Conservation (phyloP, 805 yeast genomes). For the Barnettozyma vustinii region DNA sequence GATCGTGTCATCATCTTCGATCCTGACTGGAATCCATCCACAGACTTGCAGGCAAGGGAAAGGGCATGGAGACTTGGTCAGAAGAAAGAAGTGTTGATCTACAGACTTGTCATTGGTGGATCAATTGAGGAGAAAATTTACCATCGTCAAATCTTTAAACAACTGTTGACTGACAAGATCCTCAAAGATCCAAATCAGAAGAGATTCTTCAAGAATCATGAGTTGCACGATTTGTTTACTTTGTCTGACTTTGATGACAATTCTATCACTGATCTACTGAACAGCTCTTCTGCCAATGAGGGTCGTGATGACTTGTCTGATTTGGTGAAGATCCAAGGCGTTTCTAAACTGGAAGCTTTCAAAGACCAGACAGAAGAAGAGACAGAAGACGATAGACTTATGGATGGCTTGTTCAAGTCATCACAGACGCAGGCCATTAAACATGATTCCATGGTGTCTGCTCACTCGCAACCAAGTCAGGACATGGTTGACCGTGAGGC, state of each 20-base stretch:
- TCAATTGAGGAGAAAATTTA: slow-evolving; percentile 95
- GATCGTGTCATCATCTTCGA: slow-evolving; percentile 90
- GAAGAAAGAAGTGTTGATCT: slow-evolving; percentile 84
- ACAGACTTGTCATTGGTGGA: slow-evolving; percentile 89
- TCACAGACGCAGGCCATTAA: slow-evolving; percentile 71
- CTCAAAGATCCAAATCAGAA: slow-evolving; percentile 93
- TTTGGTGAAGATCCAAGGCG: slow-evolving; percentile 64
- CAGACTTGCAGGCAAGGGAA: slow-evolving; percentile 94
- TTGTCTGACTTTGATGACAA: slow-evolving; percentile 61
- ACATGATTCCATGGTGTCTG: slow-evolving; percentile 72
- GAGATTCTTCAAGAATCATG: slow-evolving; percentile 87
- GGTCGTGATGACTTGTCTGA: slow-evolving; percentile 62
- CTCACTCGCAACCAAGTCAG: slow-evolving; percentile 31
- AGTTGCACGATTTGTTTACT: slow-evolving; percentile 82
- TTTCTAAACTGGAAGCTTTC: slow-evolving; percentile 63
- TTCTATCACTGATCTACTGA: slow-evolving; percentile 1
- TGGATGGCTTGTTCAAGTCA: slow-evolving; percentile 70
- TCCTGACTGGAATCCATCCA: slow-evolving; percentile 99
- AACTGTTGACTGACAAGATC: slow-evolving; percentile 87
- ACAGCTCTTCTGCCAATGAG: slow-evolving; percentile 34
- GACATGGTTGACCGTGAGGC: slow-evolving; percentile 54
- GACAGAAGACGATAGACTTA: slow-evolving; percentile 55
- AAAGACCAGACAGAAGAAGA: slow-evolving; percentile 35
- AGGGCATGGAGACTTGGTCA: slow-evolving; percentile 98
- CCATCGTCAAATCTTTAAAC: slow-evolving; percentile 95